phyloP scores from a whole-genome alignment of 352 stramenopile species.

The Phytophthora uliginosa region DNA sequence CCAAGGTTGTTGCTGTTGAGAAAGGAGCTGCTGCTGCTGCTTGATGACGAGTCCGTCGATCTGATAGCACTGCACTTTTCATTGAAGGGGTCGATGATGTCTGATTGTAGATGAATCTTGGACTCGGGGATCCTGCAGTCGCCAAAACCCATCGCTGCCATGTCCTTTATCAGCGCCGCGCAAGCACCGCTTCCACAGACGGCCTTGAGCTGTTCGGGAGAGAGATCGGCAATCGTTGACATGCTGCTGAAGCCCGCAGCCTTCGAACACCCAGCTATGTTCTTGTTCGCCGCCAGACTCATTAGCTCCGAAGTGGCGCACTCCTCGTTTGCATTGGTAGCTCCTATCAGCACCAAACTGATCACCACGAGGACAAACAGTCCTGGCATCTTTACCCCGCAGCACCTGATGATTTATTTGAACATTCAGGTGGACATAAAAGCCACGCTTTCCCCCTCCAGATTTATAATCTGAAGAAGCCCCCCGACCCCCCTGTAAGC shows the following conservation, averaged over 20 bases:
- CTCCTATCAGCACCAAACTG: not conserved
- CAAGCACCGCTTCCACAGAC: conserved; percentile 17
- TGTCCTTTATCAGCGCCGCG: conserved; percentile 12
- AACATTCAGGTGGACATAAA: too few species aligned
- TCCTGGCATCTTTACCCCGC: not conserved
- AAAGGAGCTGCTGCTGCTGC: not conserved
- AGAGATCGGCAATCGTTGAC: conserved; percentile 9
- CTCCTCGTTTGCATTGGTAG: not conserved
- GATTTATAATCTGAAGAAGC: too few species aligned
- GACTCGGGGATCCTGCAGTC: conserved; percentile 22
- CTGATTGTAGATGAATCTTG: conserved; percentile 18
- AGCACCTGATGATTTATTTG: too few species aligned
- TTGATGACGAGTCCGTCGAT: conserved; percentile 3
- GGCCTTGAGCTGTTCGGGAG: conserved; percentile 10
- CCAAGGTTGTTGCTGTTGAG: conserved; percentile 2
- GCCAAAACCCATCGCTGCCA: conserved; percentile 8
- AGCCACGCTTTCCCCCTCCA: too few species aligned
- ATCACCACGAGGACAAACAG: not conserved
- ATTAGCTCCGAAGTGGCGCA: conserved; percentile 9
- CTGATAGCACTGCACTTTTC: conserved; percentile 13
- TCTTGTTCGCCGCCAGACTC: conserved; percentile 3
- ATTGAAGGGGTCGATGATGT: conserved; percentile 12
- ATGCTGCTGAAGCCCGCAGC: conserved; percentile 14
- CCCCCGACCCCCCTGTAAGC: too few species aligned
- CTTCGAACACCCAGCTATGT: conserved; percentile 11